phyloP scores from a whole-genome alignment of 805 yeast genomes.

The Priceomyces melissophilus region DNA sequence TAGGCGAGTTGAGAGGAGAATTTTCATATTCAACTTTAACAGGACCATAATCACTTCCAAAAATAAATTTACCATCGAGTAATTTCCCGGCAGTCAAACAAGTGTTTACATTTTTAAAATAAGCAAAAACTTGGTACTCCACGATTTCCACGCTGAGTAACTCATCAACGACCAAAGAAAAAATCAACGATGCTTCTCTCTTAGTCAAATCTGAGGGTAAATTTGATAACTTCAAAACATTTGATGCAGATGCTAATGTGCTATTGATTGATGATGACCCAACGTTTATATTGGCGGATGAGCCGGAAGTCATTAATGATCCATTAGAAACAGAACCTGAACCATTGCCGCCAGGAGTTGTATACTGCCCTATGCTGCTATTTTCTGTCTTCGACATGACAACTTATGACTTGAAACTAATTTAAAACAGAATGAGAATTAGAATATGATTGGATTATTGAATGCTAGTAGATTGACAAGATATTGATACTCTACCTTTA shows the following conservation, averaged over 20 bases:
- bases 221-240: constrained; percentile 39
- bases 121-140: constrained; percentile 32
- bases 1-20: constrained; percentile 11
- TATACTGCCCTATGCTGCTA: constrained; percentile 5
- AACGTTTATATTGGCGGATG: constrained; percentile 1
- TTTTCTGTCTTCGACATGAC: constrained; percentile 3
- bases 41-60: constrained; percentile 35
- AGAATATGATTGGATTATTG: constrained; percentile 2
- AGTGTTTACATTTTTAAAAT: constrained; percentile 34
- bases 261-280: constrained; percentile 2
- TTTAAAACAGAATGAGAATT: constrained; percentile 5
- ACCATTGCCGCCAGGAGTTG: constrained; percentile 3
- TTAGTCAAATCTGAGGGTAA: constrained; percentile 60
- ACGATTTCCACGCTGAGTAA: constrained; percentile 46
- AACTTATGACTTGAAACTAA: constrained; percentile 1
- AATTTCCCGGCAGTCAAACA: constrained; percentile 39
- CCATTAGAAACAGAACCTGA: constrained; percentile 2
- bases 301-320: constrained; percentile 7
- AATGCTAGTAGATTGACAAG: constrained; percentile 1
- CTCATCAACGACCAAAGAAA: constrained; percentile 66
- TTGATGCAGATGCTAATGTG: constrained; percentile 9
- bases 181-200: constrained; percentile 66
- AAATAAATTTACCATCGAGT: constrained; percentile 38
- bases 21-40: constrained; percentile 34
- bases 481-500: constrained; percentile 1